Evolutionary conservation across 1,284 basidiomycete species (phyloP), one percentile per base, ranked within the genome.

Genomic region (Kalmanozyma brasiliensis): DNA sequence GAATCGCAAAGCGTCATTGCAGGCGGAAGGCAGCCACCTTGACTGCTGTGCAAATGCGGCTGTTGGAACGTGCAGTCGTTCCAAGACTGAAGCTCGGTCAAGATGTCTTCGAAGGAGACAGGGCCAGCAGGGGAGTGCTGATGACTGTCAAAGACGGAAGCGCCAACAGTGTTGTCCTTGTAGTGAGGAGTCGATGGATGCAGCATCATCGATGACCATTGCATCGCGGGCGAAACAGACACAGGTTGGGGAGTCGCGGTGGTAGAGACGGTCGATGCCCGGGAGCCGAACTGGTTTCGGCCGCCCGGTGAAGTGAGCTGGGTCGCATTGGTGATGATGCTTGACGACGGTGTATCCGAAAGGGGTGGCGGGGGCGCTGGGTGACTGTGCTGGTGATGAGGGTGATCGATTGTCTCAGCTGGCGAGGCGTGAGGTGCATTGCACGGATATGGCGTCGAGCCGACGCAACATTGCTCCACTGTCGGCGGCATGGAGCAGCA

Each of bases 1-100:
- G 63, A 66, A 22, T 57, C 33, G 42, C 73, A 72, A 1, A 70
- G 42, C 36, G 63, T 66, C 52, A 69, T 49, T 0, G 57, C 37
- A n/a, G 74, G 74, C 0, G 56, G 55, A 10, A 77, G 37, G 30
- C 74, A 74, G 16, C 59, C 51, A 10, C 69, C 70, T 0, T 55
- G 57, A 48, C 52, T 61, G 40, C 49, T 64, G 30, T 61, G 61
- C 48, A 70, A 30, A 48, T 64, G 67, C 1, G 61, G 67, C 43
- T 64, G 61, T 16, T 55, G 52, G 10, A 64, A 61, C 22, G 29
- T 44, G 47, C 57, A 61, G 36, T 65, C 61, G 19, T 64, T 58
- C 66, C 66, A 69, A 2, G 55, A 63, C 41, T 63, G 55, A 14
- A 69, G 34, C 14, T 49, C 60, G 5, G 51, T 43, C 16, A 63